These are phyloP conservation scores for Ceratobasidium sp. DNA, from an alignment of 1,284 basidiomycete genomes.

Conservation along the genomic window DNA sequence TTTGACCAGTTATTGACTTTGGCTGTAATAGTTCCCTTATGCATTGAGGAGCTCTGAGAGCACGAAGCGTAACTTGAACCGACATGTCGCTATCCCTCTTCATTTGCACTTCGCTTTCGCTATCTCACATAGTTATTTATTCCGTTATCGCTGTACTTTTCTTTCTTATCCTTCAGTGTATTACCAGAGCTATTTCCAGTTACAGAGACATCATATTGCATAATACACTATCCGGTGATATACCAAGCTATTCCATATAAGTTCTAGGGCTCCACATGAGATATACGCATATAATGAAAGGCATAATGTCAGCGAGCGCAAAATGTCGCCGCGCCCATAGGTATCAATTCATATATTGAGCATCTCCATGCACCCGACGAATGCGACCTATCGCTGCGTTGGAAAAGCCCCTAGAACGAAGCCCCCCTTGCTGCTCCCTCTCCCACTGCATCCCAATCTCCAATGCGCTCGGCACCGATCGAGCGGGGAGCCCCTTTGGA, in stretches of 20 bases:
- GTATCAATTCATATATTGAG: constrained; percentile 33
- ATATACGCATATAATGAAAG: constrained; percentile 13
- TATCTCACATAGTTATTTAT: constrained; percentile 3
- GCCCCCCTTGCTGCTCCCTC: constrained; percentile 2
- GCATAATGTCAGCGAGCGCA: not conserved
- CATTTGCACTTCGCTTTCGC: constrained; percentile 21
- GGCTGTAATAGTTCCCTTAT: constrained; percentile 13
- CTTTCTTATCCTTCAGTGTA: constrained; percentile 8
- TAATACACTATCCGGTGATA: not conserved
- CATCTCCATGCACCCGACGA: constrained; percentile 24
- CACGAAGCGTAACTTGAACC: not conserved
- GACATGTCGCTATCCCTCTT: not conserved
- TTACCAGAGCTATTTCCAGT: constrained; percentile 13
- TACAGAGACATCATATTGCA: not conserved
- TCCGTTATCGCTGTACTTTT: constrained; percentile 5
- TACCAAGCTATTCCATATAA: not conserved
- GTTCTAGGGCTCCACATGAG: not conserved
- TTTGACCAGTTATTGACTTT: not conserved
- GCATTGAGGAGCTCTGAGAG: constrained; percentile 17
- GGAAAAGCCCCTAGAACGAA: constrained; percentile 2
- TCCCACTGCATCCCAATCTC: constrained; percentile 37
- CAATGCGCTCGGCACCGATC: constrained; percentile 26
- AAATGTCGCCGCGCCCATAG: not conserved
- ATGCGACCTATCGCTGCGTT: constrained; percentile 21
- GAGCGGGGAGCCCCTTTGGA: constrained; percentile 14